These are phyloP conservation scores for Zoysia matrella DNA, from an alignment of 202 grass and related monocot genomes.

Conservation along the genomic window DNA sequence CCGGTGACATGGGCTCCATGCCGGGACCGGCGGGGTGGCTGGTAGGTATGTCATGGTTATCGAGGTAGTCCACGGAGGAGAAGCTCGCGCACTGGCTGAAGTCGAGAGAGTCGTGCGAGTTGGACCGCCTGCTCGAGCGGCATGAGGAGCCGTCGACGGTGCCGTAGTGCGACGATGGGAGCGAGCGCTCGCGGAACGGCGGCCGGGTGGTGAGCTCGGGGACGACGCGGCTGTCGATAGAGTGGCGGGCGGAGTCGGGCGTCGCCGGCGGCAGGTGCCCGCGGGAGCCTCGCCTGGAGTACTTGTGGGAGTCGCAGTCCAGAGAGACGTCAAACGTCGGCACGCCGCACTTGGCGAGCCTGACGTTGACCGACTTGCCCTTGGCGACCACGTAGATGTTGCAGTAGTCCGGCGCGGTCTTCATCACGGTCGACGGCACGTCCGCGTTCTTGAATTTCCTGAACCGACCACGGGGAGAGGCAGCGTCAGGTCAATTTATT, in stretches of 20 bases:
- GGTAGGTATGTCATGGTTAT: conserved; percentile 49
- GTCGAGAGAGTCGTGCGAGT: conserved; percentile 55
- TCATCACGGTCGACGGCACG: conserved; percentile 73
- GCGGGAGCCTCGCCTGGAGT: conserved; percentile 44
- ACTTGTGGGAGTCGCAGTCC: conserved; percentile 29
- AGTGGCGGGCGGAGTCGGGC: conserved; percentile 32
- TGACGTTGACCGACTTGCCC: conserved; percentile 62
- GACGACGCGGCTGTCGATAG: conserved; percentile 35
- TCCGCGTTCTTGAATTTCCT: conserved; percentile 90
- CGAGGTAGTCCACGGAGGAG: conserved; percentile 61
- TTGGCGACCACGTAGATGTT: conserved; percentile 79
- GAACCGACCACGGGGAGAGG: not conserved
- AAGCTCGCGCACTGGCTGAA: conserved; percentile 50
- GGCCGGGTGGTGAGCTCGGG: conserved; percentile 63
- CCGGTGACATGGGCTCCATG: conserved; percentile 53
- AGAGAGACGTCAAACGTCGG: not conserved
- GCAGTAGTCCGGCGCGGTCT: conserved; percentile 81
- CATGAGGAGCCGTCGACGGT: conserved; percentile 3
- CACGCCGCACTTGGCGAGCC: conserved; percentile 63
- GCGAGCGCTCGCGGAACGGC: conserved; percentile 62
- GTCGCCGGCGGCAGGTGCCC: conserved; percentile 49
- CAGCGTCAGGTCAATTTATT: not conserved
- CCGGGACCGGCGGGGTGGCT: conserved; percentile 31
- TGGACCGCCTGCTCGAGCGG: conserved; percentile 15
- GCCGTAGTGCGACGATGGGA: conserved; percentile 26